phyloP scores from a whole-genome alignment of 2,329 filamentous ascomycete species.

The Ophiostoma sp. region DNA sequence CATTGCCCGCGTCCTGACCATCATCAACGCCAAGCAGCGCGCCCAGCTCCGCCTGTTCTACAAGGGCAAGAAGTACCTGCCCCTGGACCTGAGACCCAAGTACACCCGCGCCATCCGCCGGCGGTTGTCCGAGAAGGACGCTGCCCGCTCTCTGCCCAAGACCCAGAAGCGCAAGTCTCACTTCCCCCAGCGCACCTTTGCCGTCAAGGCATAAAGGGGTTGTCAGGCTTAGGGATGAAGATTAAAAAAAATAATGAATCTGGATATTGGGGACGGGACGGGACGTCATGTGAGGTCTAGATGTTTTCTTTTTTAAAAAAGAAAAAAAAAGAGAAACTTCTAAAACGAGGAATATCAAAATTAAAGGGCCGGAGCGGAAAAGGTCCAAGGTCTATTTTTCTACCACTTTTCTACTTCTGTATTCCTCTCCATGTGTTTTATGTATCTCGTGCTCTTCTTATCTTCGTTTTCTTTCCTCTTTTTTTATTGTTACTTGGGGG shows the following conservation, averaged over 20 bases:
- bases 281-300: not conserved
- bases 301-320: no score
- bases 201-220: conserved; percentile 69
- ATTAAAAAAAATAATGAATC: conserved; percentile 16
- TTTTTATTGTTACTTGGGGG: conserved; percentile 15
- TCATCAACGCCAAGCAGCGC: conserved; percentile 99
- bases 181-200: conserved; percentile 98
- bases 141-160: conserved; percentile 79
- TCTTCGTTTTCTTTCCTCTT: conserved; percentile 13
- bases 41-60: conserved; percentile 98
- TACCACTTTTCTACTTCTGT: conserved; percentile 1
- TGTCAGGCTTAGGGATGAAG: not conserved
- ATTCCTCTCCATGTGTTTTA: not conserved
- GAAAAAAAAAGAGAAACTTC: no score
- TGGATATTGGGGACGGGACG: not conserved
- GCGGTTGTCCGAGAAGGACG: conserved; percentile 88
- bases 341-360: conserved; percentile 8
- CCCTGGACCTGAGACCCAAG: conserved; percentile 97
- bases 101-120: conserved; percentile 97
- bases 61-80: conserved; percentile 99
- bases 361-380: not conserved
- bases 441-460: conserved; percentile 15
- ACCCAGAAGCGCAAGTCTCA: conserved; percentile 92
- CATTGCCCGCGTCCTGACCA: conserved; percentile 95
- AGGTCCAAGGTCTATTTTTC: not conserved